Conservation (phyloP, 2,329 filamentous ascomycete genomes). For the Fusarium albosuccineum region DNA sequence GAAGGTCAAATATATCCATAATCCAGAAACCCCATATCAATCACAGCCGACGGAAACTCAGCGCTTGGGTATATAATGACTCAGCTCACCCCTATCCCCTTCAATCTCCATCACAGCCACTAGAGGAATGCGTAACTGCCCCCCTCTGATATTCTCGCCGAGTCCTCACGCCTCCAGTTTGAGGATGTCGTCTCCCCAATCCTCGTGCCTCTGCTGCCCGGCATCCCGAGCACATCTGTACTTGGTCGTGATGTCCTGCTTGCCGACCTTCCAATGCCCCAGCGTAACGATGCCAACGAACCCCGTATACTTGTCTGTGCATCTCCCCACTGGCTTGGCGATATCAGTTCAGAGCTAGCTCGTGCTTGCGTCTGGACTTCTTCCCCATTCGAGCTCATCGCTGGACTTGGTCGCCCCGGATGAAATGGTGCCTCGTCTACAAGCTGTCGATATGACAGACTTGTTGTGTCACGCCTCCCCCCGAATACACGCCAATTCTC, state of each 20-base stretch:
- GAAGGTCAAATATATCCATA: constrained; percentile 1
- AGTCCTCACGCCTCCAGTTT: constrained; percentile 38
- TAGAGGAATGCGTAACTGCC: constrained; percentile 46
- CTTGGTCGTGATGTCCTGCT: constrained; percentile 29
- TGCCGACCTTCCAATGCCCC: constrained; percentile 23
- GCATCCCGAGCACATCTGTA: constrained; percentile 24
- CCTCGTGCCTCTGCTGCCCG: constrained; percentile 29
- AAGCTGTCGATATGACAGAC: constrained; percentile 51
- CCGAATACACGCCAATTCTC: constrained; percentile 55
- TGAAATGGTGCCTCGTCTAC: constrained; percentile 53
- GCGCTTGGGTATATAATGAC: constrained; percentile 30
- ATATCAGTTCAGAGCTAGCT: constrained; percentile 39
- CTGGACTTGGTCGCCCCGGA: constrained; percentile 52
- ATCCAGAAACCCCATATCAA: constrained; percentile 1
- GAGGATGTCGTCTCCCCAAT: constrained; percentile 21
- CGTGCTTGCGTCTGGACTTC: constrained; percentile 40
- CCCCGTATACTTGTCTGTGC: constrained; percentile 36
- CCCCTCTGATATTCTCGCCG: constrained; percentile 35
- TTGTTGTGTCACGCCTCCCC: constrained; percentile 44
- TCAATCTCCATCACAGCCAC: background rate
- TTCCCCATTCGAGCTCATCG: constrained; percentile 34
- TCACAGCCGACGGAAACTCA: background rate
- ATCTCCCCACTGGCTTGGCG: constrained; percentile 46
- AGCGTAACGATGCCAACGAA: constrained; percentile 36
- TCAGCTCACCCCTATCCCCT: background rate